Percentiles rank a stretch among this genome's conserved stretches.
phyloP scores from a whole-genome alignment of 305 asterid species.

The Solanum hybrid region DNA sequence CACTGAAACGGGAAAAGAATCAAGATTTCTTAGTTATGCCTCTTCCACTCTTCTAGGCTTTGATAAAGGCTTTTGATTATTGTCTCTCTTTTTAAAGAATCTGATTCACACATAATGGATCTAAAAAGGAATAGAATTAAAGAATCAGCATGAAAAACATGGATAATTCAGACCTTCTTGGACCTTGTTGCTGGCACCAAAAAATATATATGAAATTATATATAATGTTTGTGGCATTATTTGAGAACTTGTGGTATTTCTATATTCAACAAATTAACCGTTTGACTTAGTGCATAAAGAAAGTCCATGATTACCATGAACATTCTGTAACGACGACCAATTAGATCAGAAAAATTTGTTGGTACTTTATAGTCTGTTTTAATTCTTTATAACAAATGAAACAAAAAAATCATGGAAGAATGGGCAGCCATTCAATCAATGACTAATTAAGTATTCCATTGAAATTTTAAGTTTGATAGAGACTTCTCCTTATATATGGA shows the following conservation, averaged over 20 bases:
- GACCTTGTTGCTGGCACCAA: background rate
- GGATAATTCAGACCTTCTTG: background rate
- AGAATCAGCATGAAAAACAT: background rate
- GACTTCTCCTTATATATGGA: background rate
- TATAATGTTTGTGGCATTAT: background rate
- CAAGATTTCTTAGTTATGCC: background rate
- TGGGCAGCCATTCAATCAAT: background rate
- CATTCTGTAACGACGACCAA: background rate
- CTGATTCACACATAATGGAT: background rate
- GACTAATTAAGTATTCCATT: background rate
- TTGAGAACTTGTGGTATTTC: background rate
- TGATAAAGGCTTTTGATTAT: background rate
- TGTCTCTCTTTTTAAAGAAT: background rate
- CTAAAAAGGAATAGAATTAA: background rate
- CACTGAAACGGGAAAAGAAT: background rate
- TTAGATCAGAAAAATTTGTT: background rate
- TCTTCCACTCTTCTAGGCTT: background rate
- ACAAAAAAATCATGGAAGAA: background rate
- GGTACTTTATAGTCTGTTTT: background rate
- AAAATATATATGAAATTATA: conserved; percentile 1
- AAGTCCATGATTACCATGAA: background rate
- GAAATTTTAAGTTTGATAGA: background rate
- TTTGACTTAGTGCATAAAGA: background rate
- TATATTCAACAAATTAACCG: background rate
- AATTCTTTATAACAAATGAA: background rate